Percentiles rank a stretch among this genome's conserved stretches.
These are phyloP conservation scores for Phytophthora tentaculata DNA, from an alignment of 352 stramenopile genomes.

Conservation along the genomic window DNA sequence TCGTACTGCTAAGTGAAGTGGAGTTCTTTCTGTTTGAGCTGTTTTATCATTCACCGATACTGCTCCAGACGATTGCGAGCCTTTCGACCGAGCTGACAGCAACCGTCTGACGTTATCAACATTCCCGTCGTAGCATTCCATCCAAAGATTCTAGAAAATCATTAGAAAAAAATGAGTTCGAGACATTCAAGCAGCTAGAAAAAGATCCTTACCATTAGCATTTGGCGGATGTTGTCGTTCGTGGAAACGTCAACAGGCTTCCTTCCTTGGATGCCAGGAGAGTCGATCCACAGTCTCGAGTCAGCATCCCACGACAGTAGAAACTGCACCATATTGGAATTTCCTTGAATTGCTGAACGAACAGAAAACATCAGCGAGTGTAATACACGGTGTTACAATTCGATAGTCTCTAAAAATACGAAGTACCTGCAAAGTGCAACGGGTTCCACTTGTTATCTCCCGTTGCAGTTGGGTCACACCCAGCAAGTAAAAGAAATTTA, in stretches of 20 bases:
- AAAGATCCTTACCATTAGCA: constrained; percentile 36
- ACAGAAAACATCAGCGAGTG: neutral
- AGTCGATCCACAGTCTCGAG: constrained; percentile 32
- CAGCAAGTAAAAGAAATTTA: constrained; percentile 36
- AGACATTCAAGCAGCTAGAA: neutral
- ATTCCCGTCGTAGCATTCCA: constrained; percentile 43
- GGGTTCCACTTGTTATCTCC: constrained; percentile 45
- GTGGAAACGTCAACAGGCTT: constrained; percentile 45
- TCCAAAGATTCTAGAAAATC: constrained; percentile 52
- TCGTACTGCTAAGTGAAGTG: constrained; percentile 59
- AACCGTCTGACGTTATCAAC: constrained; percentile 33
- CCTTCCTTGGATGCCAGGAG: constrained; percentile 42
- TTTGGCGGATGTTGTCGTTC: constrained; percentile 28
- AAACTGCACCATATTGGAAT: constrained; percentile 39
- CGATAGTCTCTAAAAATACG: no score
- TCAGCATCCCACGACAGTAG: constrained; percentile 62
- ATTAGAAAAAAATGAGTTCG: neutral
- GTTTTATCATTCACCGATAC: constrained; percentile 42
- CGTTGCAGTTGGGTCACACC: constrained; percentile 38
- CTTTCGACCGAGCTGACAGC: constrained; percentile 21
- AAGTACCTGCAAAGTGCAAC: constrained; percentile 51
- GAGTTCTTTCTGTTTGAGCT: constrained; percentile 36
- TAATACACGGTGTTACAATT: no score
- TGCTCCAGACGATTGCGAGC: neutral
- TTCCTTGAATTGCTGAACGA: constrained; percentile 34